A percentile compares a stretch with the other conserved stretches of the same genome.
Conservation (phyloP, 148 eudicot species). For the Fagopyrum esculentum region DNA sequence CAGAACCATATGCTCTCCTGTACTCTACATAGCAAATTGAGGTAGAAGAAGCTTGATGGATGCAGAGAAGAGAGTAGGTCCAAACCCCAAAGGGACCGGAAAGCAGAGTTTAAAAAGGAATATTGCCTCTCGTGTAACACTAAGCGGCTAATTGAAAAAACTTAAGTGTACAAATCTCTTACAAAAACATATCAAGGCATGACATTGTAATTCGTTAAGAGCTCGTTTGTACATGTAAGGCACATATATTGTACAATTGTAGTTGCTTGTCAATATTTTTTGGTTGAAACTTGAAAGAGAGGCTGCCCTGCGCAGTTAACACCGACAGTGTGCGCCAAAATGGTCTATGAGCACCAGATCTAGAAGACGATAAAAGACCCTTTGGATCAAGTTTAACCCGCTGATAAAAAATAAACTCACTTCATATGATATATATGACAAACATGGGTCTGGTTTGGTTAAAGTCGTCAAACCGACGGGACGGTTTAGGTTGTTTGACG, state of each 20-base stretch:
- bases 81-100: neutral
- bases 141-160: neutral
- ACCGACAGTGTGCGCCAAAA: too few species aligned
- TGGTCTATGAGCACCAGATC: too few species aligned
- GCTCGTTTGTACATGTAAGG: neutral
- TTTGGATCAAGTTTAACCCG: too few species aligned
- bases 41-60: conserved; percentile 3
- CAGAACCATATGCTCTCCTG: neutral
- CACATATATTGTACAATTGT: neutral
- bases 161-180: neutral
- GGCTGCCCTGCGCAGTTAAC: too few species aligned
- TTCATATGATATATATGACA: too few species aligned
- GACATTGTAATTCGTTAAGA: neutral
- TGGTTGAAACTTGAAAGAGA: too few species aligned
- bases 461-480: too few species aligned
- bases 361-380: too few species aligned
- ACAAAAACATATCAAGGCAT: neutral
- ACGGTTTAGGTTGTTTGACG: too few species aligned
- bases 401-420: too few species aligned
- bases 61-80: neutral
- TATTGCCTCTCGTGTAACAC: neutral
- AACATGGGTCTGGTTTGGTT: too few species aligned
- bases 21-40: neutral
- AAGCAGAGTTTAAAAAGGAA: neutral
- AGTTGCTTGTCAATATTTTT: neutral